phyloP scores from a whole-genome alignment of 2,329 filamentous ascomycete species.

The Cadophora sp. region DNA sequence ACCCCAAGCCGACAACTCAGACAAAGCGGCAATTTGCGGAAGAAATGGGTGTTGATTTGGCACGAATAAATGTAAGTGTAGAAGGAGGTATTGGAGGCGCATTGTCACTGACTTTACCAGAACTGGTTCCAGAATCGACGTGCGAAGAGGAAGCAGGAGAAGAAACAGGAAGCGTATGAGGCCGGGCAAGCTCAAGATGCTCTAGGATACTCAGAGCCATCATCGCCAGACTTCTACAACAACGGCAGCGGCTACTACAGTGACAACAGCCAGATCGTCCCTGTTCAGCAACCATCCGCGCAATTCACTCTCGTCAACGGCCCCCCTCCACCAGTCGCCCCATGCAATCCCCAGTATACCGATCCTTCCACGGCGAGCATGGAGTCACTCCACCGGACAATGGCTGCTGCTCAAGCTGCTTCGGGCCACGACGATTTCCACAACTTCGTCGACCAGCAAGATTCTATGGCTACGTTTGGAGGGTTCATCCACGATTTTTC shows the following conservation, averaged over 20 bases:
- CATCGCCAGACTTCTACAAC: conserved; percentile 40
- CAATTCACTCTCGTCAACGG: conserved; percentile 33
- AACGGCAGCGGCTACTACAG: conserved; percentile 32
- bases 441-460: conserved; percentile 29
- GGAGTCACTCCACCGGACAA: conserved; percentile 41
- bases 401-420: conserved; percentile 36
- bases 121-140: conserved; percentile 75
- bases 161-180: conserved; percentile 59
- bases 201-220: conserved; percentile 39
- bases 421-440: conserved; percentile 35
- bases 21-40: conserved; percentile 67
- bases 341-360: conserved; percentile 41
- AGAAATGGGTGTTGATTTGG: conserved; percentile 66
- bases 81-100: conserved; percentile 50
- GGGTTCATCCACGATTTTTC: conserved; percentile 31
- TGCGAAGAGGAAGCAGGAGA: conserved; percentile 61
- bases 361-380: conserved; percentile 40
- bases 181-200: conserved; percentile 48
- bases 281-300: conserved; percentile 29
- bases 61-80: conserved; percentile 67
- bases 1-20: conserved; percentile 68
- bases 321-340: conserved; percentile 38
- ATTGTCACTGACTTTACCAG: conserved; percentile 47
- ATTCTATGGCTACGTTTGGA: conserved; percentile 29
- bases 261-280: conserved; percentile 27